Evolutionary conservation across 345 rosid genomes (phyloP).

Genomic region (Turnera subulata): DNA sequence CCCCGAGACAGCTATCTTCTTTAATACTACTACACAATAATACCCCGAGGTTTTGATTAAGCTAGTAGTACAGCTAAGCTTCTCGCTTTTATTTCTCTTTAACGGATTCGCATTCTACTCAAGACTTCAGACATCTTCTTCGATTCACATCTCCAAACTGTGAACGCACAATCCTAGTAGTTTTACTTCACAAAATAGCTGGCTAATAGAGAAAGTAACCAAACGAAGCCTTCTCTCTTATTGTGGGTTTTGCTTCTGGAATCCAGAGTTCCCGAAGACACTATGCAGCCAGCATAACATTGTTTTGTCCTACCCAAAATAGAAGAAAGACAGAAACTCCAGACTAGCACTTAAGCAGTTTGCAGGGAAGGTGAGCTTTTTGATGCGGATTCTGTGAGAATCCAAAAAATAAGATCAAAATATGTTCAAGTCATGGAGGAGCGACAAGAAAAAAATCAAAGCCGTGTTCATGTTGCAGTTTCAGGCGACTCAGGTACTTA

Average conservation of each 20-base stretch:
- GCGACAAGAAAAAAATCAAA: conserved; percentile 74
- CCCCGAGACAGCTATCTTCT: conserved; percentile 16
- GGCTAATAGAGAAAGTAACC: not conserved
- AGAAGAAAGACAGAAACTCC: conserved; percentile 11
- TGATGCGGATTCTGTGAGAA: conserved; percentile 25
- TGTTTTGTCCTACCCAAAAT: conserved; percentile 12
- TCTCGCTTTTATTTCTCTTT: not conserved
- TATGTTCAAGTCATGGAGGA: conserved; percentile 90
- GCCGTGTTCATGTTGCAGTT: conserved; percentile 57
- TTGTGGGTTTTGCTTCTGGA: too few relatives aligned
- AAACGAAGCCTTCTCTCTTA: too few relatives aligned
- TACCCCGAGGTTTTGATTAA: too few relatives aligned
- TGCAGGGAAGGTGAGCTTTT: conserved; percentile 16
- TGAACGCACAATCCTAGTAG: not conserved
- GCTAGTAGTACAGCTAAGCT: conserved; percentile 10
- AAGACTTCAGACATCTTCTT: conserved; percentile 2
- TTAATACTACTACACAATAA: not conserved
- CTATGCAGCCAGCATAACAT: conserved; percentile 10
- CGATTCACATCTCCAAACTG: conserved; percentile 6
- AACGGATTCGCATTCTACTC: conserved; percentile 5
- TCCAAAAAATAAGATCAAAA: conserved; percentile 11
- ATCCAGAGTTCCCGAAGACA: too few relatives aligned
- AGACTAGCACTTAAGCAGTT: not conserved
- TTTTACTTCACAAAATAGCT: conserved; percentile 5
- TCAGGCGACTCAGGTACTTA: conserved; percentile 46